Base-by-base conservation (phyloP, 768 basidiomycete genomes). In the Collybia nuda region DNA sequence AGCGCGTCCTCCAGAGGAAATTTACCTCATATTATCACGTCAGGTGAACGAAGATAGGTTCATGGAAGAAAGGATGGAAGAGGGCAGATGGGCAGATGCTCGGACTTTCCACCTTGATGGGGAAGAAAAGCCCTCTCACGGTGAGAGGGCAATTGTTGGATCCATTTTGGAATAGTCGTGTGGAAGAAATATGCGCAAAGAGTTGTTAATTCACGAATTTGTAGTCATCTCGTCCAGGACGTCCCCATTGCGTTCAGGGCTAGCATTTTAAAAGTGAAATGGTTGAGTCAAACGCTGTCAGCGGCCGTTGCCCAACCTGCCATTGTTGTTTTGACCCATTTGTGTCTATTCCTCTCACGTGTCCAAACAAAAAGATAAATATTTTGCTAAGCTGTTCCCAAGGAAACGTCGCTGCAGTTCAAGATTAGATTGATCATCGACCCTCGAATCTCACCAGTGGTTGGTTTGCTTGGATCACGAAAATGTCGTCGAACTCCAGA, bases 401-500 rank as follows among this genome's bases (percentile, higher is more conserved):
- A 32, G 32, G 14, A 9, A 32, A 32, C 32, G 11, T 28, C 11
- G n/a, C 19, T 40, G 40, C 9, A n/a, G 19, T 24, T 24, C 15
- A 18, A 40, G 40, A 40, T 40, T 40, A 40, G 40, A 40, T 40
- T 32, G 32, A 40, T 21, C 40, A 19, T 19, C 40, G 15, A 40
- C n/a, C 40, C 23, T 24, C 32, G 9, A 32, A 28, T 5, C 17
- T 12, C 14, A n/a, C n/a, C n/a, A n/a, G n/a, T n/a, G 15, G 18
- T 6, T 38, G 22, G 12, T 37, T 26, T 2, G 4, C 26, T 36
- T 35, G 8, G 6, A 18, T 23, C 15, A 23, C 40, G 12, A 35
- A 46, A 71, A 49, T 44, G 3, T 32, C 51, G 41, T 56, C 60
- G 51, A 61, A 61, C 48, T 69, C 79, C 74, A 84, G 72, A 54